Percentiles rank a stretch among this genome's conserved stretches.
These are phyloP conservation scores for Mycena alexandri DNA, from an alignment of 768 basidiomycete genomes.

Conservation along the genomic window DNA sequence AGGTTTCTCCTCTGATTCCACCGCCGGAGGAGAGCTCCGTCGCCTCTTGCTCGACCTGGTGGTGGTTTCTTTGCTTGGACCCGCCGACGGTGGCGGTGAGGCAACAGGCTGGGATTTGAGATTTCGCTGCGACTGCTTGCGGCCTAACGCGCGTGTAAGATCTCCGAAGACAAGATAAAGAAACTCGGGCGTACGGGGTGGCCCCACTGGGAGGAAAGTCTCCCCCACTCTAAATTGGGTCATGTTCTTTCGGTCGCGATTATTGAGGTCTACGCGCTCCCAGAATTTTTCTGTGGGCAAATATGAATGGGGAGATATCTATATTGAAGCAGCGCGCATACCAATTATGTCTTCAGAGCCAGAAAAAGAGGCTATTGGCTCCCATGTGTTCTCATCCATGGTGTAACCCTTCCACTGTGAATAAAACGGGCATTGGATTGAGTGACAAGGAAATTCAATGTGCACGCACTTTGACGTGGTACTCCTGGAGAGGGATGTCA, in stretches of 20 bases:
- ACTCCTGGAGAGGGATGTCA: constrained; percentile 56
- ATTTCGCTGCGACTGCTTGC: constrained; percentile 32
- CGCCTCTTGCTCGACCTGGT: constrained; percentile 34
- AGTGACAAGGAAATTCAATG: not conserved
- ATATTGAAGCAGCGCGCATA: not conserved
- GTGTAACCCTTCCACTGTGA: constrained; percentile 73
- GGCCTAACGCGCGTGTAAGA: constrained; percentile 37
- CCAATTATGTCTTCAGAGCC: constrained; percentile 63
- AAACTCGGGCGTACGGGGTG: constrained; percentile 62
- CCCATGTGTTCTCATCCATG: constrained; percentile 73
- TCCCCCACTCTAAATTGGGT: constrained; percentile 67
- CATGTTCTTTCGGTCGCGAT: constrained; percentile 64
- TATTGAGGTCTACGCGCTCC: constrained; percentile 59
- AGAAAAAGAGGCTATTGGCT: constrained; percentile 71
- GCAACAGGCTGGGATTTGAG: constrained; percentile 30
- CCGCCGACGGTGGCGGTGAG: constrained; percentile 16
- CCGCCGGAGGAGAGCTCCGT: constrained; percentile 24
- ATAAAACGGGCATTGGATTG: constrained; percentile 19
- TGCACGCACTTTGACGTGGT: constrained; percentile 66
- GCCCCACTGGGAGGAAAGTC: constrained; percentile 66
- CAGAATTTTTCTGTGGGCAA: constrained; percentile 52
- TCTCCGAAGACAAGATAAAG: not conserved
- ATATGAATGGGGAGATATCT: too few relatives aligned
- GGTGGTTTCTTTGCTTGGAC: constrained; percentile 24
- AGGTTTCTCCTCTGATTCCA: constrained; percentile 23